Evolutionary conservation across 495 filamentous ascomycete species (phyloP).

Genomic region (Talaromyces thailandensis): DNA sequence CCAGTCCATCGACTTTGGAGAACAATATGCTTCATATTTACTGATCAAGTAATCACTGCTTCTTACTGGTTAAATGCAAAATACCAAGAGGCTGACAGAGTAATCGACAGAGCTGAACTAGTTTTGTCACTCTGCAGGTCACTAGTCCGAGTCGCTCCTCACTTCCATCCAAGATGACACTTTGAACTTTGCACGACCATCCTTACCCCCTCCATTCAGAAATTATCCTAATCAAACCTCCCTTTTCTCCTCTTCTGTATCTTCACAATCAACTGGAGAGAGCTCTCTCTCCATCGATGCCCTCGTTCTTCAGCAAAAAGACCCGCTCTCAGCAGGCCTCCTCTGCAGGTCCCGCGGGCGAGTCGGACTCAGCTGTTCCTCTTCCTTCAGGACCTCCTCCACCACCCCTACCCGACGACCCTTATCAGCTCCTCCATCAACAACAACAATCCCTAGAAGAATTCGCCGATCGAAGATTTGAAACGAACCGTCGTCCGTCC

Average conservation of each 20-base stretch:
- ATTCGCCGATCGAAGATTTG: not conserved
- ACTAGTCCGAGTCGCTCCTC: slow-evolving; percentile 7
- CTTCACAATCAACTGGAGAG: not conserved
- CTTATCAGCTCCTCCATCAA: not conserved
- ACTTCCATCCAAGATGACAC: not conserved
- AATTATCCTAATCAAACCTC: not conserved
- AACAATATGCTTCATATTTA: not conserved
- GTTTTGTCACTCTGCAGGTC: not conserved
- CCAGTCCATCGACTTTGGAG: not conserved
- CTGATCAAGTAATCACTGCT: not conserved
- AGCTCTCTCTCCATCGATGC: slow-evolving; percentile 5
- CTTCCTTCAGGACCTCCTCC: slow-evolving; percentile 2
- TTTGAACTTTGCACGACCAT: not conserved
- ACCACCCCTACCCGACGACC: slow-evolving; percentile 9
- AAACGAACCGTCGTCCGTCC: not conserved
- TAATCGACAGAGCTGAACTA: not conserved
- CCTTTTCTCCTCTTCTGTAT: not conserved
- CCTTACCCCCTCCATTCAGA: not conserved
- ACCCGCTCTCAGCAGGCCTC: slow-evolving; percentile 3
- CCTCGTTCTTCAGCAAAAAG: slow-evolving; percentile 9
- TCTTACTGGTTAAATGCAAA: not conserved
- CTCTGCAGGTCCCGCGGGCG: slow-evolving; percentile 2
- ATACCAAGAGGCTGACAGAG: not conserved
- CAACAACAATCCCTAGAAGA: not conserved
- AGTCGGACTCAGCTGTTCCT: not conserved